phyloP scores from a whole-genome alignment of 768 basidiomycete species.

The Boletus bicolor region DNA sequence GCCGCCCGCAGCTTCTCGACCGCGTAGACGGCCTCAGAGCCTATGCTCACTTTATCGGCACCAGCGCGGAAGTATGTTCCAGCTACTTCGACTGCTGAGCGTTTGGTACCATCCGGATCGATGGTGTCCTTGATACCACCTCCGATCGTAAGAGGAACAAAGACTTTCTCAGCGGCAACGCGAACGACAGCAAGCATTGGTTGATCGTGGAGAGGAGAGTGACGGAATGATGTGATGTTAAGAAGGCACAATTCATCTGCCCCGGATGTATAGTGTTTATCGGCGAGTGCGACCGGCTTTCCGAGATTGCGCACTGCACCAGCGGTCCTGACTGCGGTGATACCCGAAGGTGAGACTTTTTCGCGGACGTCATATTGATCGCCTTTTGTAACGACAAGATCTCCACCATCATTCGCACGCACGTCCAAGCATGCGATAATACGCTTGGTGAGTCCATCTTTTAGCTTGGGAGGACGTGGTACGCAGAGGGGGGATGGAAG shows the following conservation, averaged over 20 bases:
- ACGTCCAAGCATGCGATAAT: conserved; percentile 98
- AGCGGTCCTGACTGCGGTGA: conserved; percentile 42
- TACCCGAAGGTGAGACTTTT: conserved; percentile 40
- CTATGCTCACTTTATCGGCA: conserved; percentile 98
- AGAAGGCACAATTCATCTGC: conserved; percentile 97
- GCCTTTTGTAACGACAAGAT: conserved; percentile 98
- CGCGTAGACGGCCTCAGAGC: conserved; percentile 91
- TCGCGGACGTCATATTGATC: conserved; percentile 99
- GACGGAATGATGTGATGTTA: conserved; percentile 99
- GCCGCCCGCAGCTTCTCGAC: conserved; percentile 74
- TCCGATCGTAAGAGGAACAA: conserved; percentile 97
- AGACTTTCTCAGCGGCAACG: conserved; percentile 83
- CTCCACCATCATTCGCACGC: conserved; percentile 91
- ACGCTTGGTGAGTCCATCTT: conserved; percentile 82
- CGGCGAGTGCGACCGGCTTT: conserved; percentile 90
- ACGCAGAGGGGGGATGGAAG: conserved; percentile 30
- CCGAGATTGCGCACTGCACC: conserved; percentile 94
- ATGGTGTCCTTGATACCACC: conserved; percentile 96
- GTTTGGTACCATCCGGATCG: conserved; percentile 91
- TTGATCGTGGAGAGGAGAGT: conserved; percentile 92
- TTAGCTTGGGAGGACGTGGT: conserved; percentile 38
- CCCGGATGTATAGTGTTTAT: conserved; percentile 79
- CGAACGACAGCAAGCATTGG: conserved; percentile 97
- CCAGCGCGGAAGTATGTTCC: conserved; percentile 95
- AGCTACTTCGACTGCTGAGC: conserved; percentile 89